Base-by-base conservation (phyloP, 805 yeast species). In the Zygosaccharomyces pseudorouxii region DNA sequence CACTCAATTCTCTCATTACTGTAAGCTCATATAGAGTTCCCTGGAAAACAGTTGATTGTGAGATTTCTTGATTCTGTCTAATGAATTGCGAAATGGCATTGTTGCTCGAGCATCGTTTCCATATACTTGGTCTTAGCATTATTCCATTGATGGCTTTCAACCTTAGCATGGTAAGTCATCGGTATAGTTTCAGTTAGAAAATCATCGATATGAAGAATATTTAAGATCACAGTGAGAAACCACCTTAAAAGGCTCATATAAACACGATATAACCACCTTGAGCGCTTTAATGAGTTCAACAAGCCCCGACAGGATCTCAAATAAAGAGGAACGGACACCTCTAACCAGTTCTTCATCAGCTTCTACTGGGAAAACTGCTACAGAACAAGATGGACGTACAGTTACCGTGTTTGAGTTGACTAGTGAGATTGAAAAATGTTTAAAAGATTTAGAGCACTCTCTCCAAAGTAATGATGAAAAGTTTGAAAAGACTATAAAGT, bases 11-110 rank as follows among this genome's bases (percentile, higher is more conserved):
- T 43, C 67, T 55, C 52, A 60, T 57, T 1, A 63, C 68, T 1
- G 64, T 59, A 43, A 59, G 56, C 42, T 67, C 70, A 48, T 67
- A 67, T 3, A 64, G 49, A 25, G 58, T 62, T 11, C 70, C 68
- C 55, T 64, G 65, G 45, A 66, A 67, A 3, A 65, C 67, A 1
- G 62, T 62, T 3, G 69, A 63, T 6, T 54, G 49, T 1, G 55
- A 45, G 8, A 63, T 63, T 8, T 40, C 41, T 11, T 47, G 48
- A 30, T 63, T 64, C 16, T 54, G 47, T n/a, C 43, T 30, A 14
- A 64, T 52, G 35, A 54, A 63, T 18, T 44, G 23, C 14, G 25
- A 49, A 20, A 62, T 50, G 5, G 55, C 38, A n/a, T 41, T 50
- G 43, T 59, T 60, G 22, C 52, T 50, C 20, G 31, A 19, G 27